phyloP scores from a whole-genome alignment of 768 basidiomycete genomes.

The Clitopilus hobsonii region DNA sequence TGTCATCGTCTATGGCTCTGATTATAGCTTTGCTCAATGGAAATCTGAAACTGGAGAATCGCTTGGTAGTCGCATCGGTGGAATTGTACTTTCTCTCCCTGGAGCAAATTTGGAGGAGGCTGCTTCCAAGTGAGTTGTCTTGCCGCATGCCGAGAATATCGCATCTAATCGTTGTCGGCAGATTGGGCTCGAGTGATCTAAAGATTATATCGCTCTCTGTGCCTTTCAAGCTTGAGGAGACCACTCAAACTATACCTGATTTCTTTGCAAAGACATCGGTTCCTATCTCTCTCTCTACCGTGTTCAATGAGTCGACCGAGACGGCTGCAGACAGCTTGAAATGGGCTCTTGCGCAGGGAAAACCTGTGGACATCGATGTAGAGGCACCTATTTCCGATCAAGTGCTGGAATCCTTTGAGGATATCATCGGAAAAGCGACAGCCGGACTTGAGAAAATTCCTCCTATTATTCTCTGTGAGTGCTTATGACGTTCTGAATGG shows the following conservation, averaged over 20 bases:
- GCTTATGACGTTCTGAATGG: no score
- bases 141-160: not conserved
- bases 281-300: conserved; percentile 51
- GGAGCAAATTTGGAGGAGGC: conserved; percentile 37
- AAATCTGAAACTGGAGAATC: conserved; percentile 43
- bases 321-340: conserved; percentile 49
- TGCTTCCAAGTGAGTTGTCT: conserved; percentile 41
- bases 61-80: conserved; percentile 41
- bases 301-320: conserved; percentile 46
- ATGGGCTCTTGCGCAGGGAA: conserved; percentile 62
- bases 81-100: conserved; percentile 54
- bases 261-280: conserved; percentile 34
- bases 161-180: conserved; percentile 2
- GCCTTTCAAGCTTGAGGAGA: conserved; percentile 55
- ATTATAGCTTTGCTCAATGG: conserved; percentile 44
- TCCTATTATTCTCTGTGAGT: conserved; percentile 65
- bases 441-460: conserved; percentile 38
- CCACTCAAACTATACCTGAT: conserved; percentile 32
- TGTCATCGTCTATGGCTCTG: conserved; percentile 39
- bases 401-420: conserved; percentile 62
- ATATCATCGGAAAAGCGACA: conserved; percentile 62
- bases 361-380: conserved; percentile 70
- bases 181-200: conserved; percentile 10
- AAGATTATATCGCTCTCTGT: conserved; percentile 51
- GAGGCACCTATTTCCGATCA: conserved; percentile 49